phyloP scores from a whole-genome alignment of 495 filamentous ascomycete genomes.

The Trichoderma erinaceum region DNA sequence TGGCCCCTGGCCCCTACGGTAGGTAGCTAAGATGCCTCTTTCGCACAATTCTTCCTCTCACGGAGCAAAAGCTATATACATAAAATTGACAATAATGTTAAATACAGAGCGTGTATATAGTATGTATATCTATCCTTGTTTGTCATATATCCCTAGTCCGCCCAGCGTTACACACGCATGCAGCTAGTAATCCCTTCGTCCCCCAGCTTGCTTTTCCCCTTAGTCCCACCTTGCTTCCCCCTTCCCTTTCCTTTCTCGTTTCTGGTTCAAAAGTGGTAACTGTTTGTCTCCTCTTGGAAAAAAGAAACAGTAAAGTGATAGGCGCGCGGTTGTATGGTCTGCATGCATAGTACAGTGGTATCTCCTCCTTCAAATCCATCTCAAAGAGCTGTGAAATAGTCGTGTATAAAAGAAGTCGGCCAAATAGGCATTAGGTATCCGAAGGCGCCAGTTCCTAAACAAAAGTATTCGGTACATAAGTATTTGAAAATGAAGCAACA shows the following conservation, averaged over 20 bases:
- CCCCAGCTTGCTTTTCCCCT: background rate
- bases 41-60: too few relatives aligned
- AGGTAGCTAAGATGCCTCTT: too few relatives aligned
- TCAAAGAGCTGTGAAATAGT: background rate
- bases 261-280: background rate
- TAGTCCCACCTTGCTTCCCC: background rate
- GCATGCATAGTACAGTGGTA: slow-evolving; percentile 28
- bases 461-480: background rate
- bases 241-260: background rate
- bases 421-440: background rate
- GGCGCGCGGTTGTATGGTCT: slow-evolving; percentile 13
- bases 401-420: slow-evolving; percentile 16
- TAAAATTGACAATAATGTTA: too few relatives aligned
- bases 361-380: slow-evolving; percentile 32
- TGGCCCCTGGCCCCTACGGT: too few relatives aligned
- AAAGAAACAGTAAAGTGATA: slow-evolving; percentile 14
- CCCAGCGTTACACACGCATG: background rate
- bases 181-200: background rate
- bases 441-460: background rate
- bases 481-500: slow-evolving; percentile 13
- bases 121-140: too few relatives aligned
- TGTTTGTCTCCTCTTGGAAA: background rate
- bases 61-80: too few relatives aligned
- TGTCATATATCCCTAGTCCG: background rate
- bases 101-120: too few relatives aligned